phyloP scores from a whole-genome alignment of 75 land plant species.

The Isoetes taiwanensis region DNA sequence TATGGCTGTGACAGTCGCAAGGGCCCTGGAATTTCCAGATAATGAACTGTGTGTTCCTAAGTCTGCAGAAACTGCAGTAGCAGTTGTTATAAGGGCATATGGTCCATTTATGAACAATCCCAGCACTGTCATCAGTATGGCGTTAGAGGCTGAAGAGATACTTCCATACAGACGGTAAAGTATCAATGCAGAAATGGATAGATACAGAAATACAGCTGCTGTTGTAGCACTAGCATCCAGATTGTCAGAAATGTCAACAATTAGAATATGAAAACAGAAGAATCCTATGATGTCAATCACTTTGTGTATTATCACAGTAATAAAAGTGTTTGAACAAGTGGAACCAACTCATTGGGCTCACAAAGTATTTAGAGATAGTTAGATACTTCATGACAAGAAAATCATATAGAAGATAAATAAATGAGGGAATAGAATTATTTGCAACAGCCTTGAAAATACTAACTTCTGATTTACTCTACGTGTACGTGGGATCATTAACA shows the following conservation, averaged over 20 bases:
- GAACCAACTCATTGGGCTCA: too few species aligned
- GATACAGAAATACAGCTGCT: constrained; percentile 20
- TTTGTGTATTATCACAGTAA: too few species aligned
- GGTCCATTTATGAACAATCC: constrained; percentile 29
- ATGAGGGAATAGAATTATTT: too few species aligned
- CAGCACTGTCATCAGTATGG: constrained; percentile 12
- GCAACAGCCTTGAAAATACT: too few species aligned
- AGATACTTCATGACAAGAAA: too few species aligned
- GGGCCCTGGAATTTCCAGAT: constrained; percentile 16
- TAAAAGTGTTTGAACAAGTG: too few species aligned
- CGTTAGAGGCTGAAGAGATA: constrained; percentile 7
- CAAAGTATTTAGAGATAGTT: too few species aligned
- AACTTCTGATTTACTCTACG: too few species aligned
- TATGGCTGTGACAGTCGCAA: constrained; percentile 24
- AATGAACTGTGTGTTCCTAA: constrained; percentile 16
- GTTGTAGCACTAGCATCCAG: constrained; percentile 24
- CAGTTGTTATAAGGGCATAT: constrained; percentile 23
- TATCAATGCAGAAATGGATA: constrained; percentile 22
- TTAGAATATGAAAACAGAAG: too few species aligned
- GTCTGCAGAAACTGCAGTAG: constrained; percentile 23
- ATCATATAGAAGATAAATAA: too few species aligned
- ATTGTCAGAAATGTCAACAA: constrained; percentile 28
- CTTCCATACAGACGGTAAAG: constrained; percentile 17
- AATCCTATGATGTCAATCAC: too few species aligned
- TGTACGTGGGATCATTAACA: too few species aligned